Evolutionary conservation across 2,329 filamentous ascomycete genomes (phyloP).

Genomic region (Diaporthe australafricana): DNA sequence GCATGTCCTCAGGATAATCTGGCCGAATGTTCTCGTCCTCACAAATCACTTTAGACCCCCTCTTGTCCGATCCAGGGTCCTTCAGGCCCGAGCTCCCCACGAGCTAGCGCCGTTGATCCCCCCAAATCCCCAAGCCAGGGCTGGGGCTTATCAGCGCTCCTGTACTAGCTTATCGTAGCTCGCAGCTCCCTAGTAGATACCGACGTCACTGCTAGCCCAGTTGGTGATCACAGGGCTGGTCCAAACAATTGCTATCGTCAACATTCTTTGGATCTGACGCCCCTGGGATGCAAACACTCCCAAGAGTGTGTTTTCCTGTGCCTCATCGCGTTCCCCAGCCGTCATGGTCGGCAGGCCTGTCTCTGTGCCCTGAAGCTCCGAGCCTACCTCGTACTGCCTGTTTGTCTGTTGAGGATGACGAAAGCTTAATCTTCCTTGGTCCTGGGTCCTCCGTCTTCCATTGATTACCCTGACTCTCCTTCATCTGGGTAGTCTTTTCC

Average conservation of each 20-base stretch:
- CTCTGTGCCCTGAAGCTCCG: not conserved
- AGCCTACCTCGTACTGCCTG: too few relatives aligned
- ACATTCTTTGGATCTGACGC: not conserved
- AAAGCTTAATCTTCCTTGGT: slow-evolving; percentile 23
- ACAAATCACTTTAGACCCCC: not conserved
- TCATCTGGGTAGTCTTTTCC: not conserved
- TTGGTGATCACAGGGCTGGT: too few relatives aligned
- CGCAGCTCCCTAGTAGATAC: not conserved
- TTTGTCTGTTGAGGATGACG: not conserved
- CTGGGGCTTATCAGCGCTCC: not conserved
- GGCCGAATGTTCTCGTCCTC: not conserved
- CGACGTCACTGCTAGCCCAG: not conserved
- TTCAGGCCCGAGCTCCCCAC: slow-evolving; percentile 13
- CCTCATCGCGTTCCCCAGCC: not conserved
- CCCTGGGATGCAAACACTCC: not conserved
- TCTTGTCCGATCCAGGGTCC: slow-evolving; percentile 1
- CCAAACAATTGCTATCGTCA: not conserved
- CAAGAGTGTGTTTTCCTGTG: not conserved
- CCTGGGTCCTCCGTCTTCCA: not conserved
- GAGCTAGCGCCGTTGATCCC: slow-evolving; percentile 9
- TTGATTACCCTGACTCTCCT: slow-evolving; percentile 12
- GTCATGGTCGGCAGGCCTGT: not conserved
- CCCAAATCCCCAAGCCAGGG: not conserved
- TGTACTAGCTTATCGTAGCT: slow-evolving; percentile 15
- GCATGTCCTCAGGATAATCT: not conserved